Conservation (phyloP, 2,329 filamentous ascomycete genomes). For the Fusarium anthophilum region DNA sequence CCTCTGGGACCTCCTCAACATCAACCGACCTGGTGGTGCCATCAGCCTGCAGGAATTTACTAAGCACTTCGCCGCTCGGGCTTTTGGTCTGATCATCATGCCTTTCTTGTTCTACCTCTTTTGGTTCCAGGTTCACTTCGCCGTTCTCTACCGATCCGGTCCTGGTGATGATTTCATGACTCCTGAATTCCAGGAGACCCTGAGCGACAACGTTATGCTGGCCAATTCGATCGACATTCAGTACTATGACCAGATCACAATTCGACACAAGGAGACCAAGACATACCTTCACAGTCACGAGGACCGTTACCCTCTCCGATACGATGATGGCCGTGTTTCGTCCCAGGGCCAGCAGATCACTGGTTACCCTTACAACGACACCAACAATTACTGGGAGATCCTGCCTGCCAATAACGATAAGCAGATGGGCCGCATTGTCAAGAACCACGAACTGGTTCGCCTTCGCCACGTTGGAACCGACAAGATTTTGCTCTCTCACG, state of each 20-base stretch:
- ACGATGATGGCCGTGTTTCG: slow-evolving; percentile 96
- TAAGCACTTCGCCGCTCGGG: slow-evolving; percentile 89
- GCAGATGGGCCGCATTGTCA: slow-evolving; percentile 71
- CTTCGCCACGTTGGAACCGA: slow-evolving; percentile 89
- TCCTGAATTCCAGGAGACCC: slow-evolving; percentile 95
- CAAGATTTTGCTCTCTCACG: slow-evolving; percentile 87
- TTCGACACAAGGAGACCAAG: slow-evolving; percentile 98
- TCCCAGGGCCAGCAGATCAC: slow-evolving; percentile 98
- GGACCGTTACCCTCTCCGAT: slow-evolving; percentile 89
- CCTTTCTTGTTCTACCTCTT: slow-evolving; percentile 99
- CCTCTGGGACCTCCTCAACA: slow-evolving; percentile 91
- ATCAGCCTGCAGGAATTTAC: slow-evolving; percentile 81
- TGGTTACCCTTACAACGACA: slow-evolving; percentile 97
- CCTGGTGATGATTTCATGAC: slow-evolving; percentile 99
- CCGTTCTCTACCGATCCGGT: slow-evolving; percentile 86
- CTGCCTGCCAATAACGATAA: slow-evolving; percentile 73
- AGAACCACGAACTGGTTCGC: slow-evolving; percentile 85
- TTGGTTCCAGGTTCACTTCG: slow-evolving; percentile 99
- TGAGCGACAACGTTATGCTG: slow-evolving; percentile 94
- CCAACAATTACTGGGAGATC: slow-evolving; percentile 98
- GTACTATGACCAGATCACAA: slow-evolving; percentile 87
- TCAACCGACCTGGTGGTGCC: slow-evolving; percentile 85
- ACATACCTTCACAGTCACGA: slow-evolving; percentile 93
- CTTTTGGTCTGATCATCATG: slow-evolving; percentile 85
- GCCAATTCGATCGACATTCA: slow-evolving; percentile 86